Evolutionary conservation across 2,329 filamentous ascomycete species (phyloP), one percentile per base, ranked within the genome.

Genomic region (Fusarium mundagurra): DNA sequence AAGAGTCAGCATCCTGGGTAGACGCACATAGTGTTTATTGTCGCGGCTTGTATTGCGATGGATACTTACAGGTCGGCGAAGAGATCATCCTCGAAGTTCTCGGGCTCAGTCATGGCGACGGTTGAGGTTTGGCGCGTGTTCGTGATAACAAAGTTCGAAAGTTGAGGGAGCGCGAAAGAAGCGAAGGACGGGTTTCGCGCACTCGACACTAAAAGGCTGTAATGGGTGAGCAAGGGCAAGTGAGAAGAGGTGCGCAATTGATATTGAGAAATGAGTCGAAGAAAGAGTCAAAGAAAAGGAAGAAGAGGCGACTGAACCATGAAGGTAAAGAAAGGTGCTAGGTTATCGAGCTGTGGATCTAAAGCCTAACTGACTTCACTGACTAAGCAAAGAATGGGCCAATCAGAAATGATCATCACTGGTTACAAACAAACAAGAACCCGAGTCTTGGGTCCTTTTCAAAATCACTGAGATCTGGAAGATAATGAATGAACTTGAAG

Each of bases 51-150:
- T 36, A 27, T 18, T 31, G 11, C 31, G 39, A n/a, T 13, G 41
- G 16, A 29, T 39, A 76, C 94, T 85, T 87, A 98, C 95, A 98
- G 90, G 85, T 98, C 95, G 79, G 95, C 95, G 84, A 98, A 98
- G 84, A 98, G 93, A 88, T 98, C 95, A 80, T 98, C 95, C 78
- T 98, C 95, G 77, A 94, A 92, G 76, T 94, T 93, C 80, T 95
- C 93, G 61, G 89, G 87, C 80, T 96, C 94, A 54, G 93, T 91
- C 94, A 96, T 96, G 78, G 73, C 77, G 69, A 74, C n/a, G 55
- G 66, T 61, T 58, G 50, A 53, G 29, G 39, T 47, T 58, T 57
- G 62, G 60, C 62, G 69, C 66, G 57, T 48, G 45, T 62, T 60
- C 31, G 50, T 62, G 51, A 71, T 48, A 58, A 67, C 48, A 51